Evolutionary conservation across 805 yeast genomes (phyloP), one percentile per base, ranked within the genome.

Genomic region (Wickerhamiella kurtzmanii): DNA sequence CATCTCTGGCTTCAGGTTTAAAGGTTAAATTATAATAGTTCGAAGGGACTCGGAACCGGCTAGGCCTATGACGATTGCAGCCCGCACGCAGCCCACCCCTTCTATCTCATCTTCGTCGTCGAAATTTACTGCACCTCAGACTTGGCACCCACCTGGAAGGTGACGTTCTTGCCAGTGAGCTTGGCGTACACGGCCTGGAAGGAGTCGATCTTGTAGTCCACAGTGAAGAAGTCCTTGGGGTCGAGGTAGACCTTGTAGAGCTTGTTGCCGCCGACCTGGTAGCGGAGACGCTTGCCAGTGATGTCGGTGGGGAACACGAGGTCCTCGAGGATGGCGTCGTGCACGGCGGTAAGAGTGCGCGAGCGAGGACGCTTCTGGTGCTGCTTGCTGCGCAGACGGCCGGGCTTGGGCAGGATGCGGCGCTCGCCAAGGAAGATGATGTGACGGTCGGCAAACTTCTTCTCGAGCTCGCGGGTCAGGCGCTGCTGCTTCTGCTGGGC

Each of bases 391-490:
- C 80, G 64, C 58, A 55, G 60, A 77, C 97, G 87, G 67, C 94
- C 84, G 72, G 97, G 96, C 80, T 86, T 89, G 76, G 97, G 96
- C 70, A 92, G 79, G 76, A 89, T 92, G 77, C 96, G 86, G 79
- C 98, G 86, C 80, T 89, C 97, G 69, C 96, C 97, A 70, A 89
- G 81, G 86, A 89, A 86, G 65, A 92, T 89, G 73, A 89, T 96
- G 73, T 92, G 96, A 73, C 95, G 85, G 80, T 89, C 98, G 71
- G 96, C 94, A 88, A 89, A 92, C 79, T 92, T 89, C 94, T 89
- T 89, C 79, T 89, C 98, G 72, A 89, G 83, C 79, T 89, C 98
- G 77, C 97, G 89, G 77, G 96, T 86, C 71, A 89, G 82, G 76
- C 72, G 66, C 56, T 61, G 66, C 80, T 89, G 98, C 67, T 89